Conservation (phyloP, 108 stramenopile species). For the Cylindrotheca closterium region DNA sequence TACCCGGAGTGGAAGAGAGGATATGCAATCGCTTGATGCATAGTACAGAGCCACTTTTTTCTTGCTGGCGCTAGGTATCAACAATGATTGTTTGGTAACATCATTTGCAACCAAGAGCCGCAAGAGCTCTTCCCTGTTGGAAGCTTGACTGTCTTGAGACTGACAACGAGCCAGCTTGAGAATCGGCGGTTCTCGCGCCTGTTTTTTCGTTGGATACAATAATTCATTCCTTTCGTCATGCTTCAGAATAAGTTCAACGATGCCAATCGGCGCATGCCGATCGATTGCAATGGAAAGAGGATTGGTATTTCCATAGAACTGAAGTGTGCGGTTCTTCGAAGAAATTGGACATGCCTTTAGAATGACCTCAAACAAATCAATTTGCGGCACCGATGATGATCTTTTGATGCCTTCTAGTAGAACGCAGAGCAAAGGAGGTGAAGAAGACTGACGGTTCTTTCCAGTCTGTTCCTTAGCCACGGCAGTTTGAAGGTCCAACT, state of each 20-base stretch:
- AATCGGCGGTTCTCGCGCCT: constrained; percentile 1
- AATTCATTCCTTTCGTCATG: constrained; percentile 1
- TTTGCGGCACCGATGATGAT: background rate
- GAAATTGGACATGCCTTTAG: constrained; percentile 4
- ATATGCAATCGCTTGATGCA: constrained; percentile 6
- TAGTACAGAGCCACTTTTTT: constrained; percentile 7
- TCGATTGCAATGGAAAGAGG: constrained; percentile 7
- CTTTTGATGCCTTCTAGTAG: background rate
- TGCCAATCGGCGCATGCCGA: constrained; percentile 2
- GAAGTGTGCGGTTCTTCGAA: background rate
- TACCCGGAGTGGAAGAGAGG: too few relatives aligned
- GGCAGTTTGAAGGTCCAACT: constrained; percentile 4
- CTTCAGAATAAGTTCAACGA: constrained; percentile 1
- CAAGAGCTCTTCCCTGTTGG: too few relatives aligned
- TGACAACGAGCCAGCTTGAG: too few relatives aligned
- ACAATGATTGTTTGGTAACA: constrained; percentile 4
- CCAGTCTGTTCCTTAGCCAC: constrained; percentile 1
- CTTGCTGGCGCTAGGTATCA: constrained; percentile 8
- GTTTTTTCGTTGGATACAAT: background rate
- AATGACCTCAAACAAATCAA: constrained; percentile 6
- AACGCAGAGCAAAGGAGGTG: background rate
- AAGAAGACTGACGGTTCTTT: background rate
- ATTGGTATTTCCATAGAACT: background rate
- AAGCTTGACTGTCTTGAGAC: too few relatives aligned
- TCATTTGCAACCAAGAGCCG: constrained; percentile 7